phyloP scores from a whole-genome alignment of 108 stramenopile species.

The Skeletonema potamos region DNA sequence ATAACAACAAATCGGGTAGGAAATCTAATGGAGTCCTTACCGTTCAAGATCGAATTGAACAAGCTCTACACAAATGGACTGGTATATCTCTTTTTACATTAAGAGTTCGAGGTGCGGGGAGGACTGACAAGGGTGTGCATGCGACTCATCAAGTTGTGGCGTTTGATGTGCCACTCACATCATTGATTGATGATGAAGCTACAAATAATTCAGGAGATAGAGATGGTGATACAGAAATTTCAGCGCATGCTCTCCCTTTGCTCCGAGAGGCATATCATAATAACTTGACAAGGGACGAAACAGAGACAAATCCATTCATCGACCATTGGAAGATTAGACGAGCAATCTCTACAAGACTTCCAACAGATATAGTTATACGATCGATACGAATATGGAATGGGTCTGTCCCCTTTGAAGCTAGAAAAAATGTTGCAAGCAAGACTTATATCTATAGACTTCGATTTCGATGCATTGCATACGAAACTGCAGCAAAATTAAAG shows the following conservation, averaged over 20 bases:
- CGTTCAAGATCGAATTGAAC: constrained; percentile 70
- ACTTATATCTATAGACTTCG: constrained; percentile 71
- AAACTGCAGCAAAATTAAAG: not conserved
- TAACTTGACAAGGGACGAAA: not conserved
- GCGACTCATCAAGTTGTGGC: constrained; percentile 80
- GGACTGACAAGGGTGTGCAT: constrained; percentile 85
- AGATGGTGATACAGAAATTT: not conserved
- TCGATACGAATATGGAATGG: constrained; percentile 34
- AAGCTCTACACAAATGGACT: constrained; percentile 51
- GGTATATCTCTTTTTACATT: constrained; percentile 33
- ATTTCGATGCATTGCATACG: constrained; percentile 41
- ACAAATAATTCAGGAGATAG: not conserved
- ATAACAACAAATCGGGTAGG: not conserved
- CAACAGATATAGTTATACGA: constrained; percentile 64
- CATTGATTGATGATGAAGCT: not conserved
- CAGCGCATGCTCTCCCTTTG: constrained; percentile 5
- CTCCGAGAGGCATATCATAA: constrained; percentile 25
- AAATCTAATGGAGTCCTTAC: constrained; percentile 43
- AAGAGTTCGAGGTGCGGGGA: constrained; percentile 66
- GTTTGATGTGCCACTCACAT: constrained; percentile 49
- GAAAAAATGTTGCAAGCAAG: constrained; percentile 55
- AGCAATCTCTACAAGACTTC: constrained; percentile 74
- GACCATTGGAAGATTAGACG: constrained; percentile 64
- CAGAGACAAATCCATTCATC: not conserved
- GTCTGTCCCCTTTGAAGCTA: constrained; percentile 57